Evolutionary conservation across 495 filamentous ascomycete species (phyloP), one percentile per base, ranked within the genome.

Genomic region (Aspergillus mulundensis): DNA sequence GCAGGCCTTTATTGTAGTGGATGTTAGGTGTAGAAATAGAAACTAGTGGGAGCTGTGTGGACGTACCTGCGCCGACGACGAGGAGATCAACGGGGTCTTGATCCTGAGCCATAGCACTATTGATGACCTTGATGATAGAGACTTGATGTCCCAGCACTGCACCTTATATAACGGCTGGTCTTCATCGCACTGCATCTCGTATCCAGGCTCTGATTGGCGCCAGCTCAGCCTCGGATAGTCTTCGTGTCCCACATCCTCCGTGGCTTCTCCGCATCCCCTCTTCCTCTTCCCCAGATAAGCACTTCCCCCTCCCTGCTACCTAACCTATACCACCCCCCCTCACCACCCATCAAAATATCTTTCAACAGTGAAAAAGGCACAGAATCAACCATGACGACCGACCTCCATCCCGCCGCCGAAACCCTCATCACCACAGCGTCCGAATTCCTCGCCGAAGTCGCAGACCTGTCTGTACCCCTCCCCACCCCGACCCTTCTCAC

Each of bases 371-470:
- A 12, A 19, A 28, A 28, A 28, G 25, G 4, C 6, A 21, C 6
- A 44, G 7, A 24, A 10, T 5, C 6, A 44, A 23, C 41, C 19
- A 23, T 23, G 41, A 8, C 41, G 1, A 11, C 18, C 1, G 4
- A 28, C 25, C 30, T 40, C 6, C 57, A 75, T 52, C 72, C 72
- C 19, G 74, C 65, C 32, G 64, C 70, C 16, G 66, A 71, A 50
- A 73, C 69, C 42, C 66, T 77, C n/a, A 64, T 75, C 20, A 46
- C 53, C n/a, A 28, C 25, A 8, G 25, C 25, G 25, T 28, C 25
- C 25, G 68, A 76, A 21, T 75, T 78, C 66, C 70, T 78, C 49
- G 48, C 54, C 7, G 72, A 78, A 58, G 61, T 76, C 0, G 62
- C 75, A 54, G 62, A 76, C 45, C 54, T 78, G 73, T 76, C 61